A percentile compares a stretch with the other conserved stretches of the same genome.
These are phyloP conservation scores for Arthrobotrys megalospora DNA, from an alignment of 2,329 filamentous ascomycete species.

Conservation along the genomic window DNA sequence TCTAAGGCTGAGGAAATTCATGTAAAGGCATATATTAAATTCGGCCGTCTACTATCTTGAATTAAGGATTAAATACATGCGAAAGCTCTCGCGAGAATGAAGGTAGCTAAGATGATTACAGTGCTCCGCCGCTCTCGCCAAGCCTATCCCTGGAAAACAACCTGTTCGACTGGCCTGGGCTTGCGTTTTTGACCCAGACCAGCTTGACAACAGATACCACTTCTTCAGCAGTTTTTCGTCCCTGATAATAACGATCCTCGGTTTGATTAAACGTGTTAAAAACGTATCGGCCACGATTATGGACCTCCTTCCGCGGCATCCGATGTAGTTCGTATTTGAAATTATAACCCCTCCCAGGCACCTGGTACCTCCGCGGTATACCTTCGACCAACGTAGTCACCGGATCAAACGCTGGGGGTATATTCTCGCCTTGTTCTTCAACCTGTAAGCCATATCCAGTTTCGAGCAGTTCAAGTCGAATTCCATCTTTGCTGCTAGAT, in stretches of 20 bases:
- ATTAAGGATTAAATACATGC: no score
- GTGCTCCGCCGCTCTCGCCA: no score
- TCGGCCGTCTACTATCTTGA: no score
- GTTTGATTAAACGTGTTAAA: conserved; percentile 35
- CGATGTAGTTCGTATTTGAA: not conserved
- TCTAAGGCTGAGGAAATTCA: no score
- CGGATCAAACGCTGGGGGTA: not conserved
- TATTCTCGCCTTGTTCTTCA: not conserved
- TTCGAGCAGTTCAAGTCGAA: conserved; percentile 23
- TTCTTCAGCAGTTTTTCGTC: conserved; percentile 39
- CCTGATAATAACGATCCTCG: conserved; percentile 40
- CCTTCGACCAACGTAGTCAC: not conserved
- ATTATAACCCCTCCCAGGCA: not conserved
- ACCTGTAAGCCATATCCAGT: conserved; percentile 1
- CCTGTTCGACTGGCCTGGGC: no score
- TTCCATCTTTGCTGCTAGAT: not conserved
- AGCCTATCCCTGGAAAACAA: no score
- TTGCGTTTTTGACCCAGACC: not conserved
- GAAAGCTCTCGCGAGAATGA: no score
- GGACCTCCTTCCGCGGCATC: conserved; percentile 19
- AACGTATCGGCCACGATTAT: conserved; percentile 51
- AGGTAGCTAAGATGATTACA: no score
- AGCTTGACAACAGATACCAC: conserved; percentile 14
- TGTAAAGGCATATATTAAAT: no score
- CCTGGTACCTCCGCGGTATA: not conserved